These are phyloP conservation scores for Pilobolus umbonatus DNA, from an alignment of 192 early-diverging fungal genomes.

Conservation along the genomic window DNA sequence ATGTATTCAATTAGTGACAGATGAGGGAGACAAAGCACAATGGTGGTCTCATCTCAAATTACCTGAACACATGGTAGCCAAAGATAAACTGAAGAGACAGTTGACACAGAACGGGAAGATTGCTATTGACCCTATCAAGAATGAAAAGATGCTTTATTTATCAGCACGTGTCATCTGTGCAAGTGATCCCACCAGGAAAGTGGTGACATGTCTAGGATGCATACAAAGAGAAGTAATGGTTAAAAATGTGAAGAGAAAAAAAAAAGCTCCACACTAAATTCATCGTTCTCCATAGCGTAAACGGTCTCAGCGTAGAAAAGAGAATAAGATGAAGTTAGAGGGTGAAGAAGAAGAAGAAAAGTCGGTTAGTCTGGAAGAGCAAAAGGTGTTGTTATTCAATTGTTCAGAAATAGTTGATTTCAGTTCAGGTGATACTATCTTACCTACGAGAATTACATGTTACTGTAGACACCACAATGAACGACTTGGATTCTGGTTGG, in stretches of 20 bases:
- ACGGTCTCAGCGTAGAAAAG: slow-evolving; percentile 57
- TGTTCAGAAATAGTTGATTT: slow-evolving; percentile 85
- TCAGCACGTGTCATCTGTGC: slow-evolving; percentile 85
- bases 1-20: slow-evolving; percentile 76
- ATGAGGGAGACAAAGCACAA: slow-evolving; percentile 65
- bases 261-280: too few relatives aligned
- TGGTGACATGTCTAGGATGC: slow-evolving; percentile 77
- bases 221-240: slow-evolving; percentile 75
- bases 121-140: slow-evolving; percentile 2
- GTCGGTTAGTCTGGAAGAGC: slow-evolving; percentile 65
- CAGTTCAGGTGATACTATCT: slow-evolving; percentile 79
- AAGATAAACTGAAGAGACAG: slow-evolving; percentile 59
- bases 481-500: slow-evolving; percentile 81
- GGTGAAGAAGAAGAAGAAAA: slow-evolving; percentile 47
- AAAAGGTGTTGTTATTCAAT: slow-evolving; percentile 87
- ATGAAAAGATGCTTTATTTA: slow-evolving; percentile 51
- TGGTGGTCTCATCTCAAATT: slow-evolving; percentile 84
- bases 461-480: slow-evolving; percentile 96
- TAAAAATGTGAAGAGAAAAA: too few relatives aligned
- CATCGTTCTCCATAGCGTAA: too few relatives aligned
- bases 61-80: slow-evolving; percentile 82
- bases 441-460: slow-evolving; percentile 96
- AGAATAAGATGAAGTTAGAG: slow-evolving; percentile 36
- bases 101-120: slow-evolving; percentile 18
- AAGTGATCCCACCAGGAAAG: slow-evolving; percentile 71